Percentiles rank a stretch among this genome's conserved stretches.
Evolutionary conservation across 2,329 filamentous ascomycete genomes (phyloP).

Genomic region (Parafenestella ontariensis): DNA sequence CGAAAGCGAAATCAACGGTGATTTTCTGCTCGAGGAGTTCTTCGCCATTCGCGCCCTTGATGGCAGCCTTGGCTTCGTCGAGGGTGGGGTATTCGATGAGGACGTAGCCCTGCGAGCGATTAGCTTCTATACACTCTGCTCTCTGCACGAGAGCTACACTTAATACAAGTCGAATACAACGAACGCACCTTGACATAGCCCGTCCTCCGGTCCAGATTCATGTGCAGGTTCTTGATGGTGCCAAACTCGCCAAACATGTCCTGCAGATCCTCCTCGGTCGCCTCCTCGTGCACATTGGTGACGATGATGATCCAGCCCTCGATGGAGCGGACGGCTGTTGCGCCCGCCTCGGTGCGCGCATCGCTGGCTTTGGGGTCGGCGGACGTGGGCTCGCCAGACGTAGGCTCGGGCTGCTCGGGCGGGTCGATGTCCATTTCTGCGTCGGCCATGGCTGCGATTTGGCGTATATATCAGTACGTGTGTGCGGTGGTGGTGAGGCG

Average conservation of each 20-base stretch:
- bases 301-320: conserved; percentile 90
- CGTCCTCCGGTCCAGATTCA: conserved; percentile 82
- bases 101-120: conserved; percentile 73
- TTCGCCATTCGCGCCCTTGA: conserved; percentile 77
- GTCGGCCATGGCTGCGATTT: conserved; percentile 51
- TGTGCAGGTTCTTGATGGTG: conserved; percentile 85
- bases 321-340: conserved; percentile 83
- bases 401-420: conserved; percentile 48
- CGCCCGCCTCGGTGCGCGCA: conserved; percentile 75
- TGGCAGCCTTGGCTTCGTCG: conserved; percentile 79
- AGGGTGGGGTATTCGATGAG: conserved; percentile 84
- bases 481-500: conserved; percentile 3
- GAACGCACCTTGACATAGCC: conserved; percentile 86
- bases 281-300: conserved; percentile 87
- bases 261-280: conserved; percentile 81
- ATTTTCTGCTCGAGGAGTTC: conserved; percentile 84
- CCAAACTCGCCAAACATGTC: conserved; percentile 85
- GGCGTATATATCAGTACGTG: conserved; percentile 1
- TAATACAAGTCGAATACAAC: too few species aligned
- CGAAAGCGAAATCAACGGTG: conserved; percentile 83
- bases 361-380: conserved; percentile 63
- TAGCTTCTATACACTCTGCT: conserved; percentile 2
- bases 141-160: too few species aligned
- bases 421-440: conserved; percentile 55
- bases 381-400: conserved; percentile 44